phyloP scores from a whole-genome alignment of 208 protist species.

The Leishmania tarentolae region DNA sequence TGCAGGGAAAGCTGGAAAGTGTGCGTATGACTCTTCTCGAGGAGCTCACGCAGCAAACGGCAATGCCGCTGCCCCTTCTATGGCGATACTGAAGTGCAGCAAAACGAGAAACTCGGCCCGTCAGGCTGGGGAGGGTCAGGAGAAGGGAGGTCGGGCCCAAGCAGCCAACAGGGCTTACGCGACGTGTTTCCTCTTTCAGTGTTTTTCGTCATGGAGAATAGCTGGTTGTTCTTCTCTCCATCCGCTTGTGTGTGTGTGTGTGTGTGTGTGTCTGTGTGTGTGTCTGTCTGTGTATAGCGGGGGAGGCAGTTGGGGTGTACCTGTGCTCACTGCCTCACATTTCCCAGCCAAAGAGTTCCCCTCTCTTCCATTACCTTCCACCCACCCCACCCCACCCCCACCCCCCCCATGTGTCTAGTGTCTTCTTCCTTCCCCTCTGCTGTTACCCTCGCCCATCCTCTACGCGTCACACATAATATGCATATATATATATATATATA shows the following conservation, averaged over 20 bases:
- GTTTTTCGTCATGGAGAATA: background rate
- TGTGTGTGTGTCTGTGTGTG: background rate
- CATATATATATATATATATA: background rate
- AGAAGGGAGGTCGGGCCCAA: background rate
- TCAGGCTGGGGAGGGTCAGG: background rate
- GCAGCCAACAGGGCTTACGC: background rate
- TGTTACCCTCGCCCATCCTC: background rate
- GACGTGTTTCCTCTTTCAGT: slow-evolving; percentile 2
- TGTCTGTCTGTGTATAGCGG: background rate
- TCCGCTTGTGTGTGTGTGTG: slow-evolving; percentile 1
- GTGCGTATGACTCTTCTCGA: background rate
- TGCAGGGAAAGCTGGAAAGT: background rate
- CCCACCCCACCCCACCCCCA: no score
- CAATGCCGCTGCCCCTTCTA: background rate
- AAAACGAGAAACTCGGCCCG: background rate
- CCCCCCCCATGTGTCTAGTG: background rate
- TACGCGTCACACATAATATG: background rate
- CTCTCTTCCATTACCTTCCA: no score
- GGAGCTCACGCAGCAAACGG: background rate
- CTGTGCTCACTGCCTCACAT: background rate
- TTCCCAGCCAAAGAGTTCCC: background rate
- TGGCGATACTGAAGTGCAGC: background rate
- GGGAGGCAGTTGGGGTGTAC: no score
- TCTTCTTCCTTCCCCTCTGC: background rate
- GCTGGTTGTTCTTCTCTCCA: no score